Evolutionary conservation across 192 early-diverging fungal genomes (phyloP), one percentile per base, ranked within the genome.

Genomic region (Mortierella antarctica): DNA sequence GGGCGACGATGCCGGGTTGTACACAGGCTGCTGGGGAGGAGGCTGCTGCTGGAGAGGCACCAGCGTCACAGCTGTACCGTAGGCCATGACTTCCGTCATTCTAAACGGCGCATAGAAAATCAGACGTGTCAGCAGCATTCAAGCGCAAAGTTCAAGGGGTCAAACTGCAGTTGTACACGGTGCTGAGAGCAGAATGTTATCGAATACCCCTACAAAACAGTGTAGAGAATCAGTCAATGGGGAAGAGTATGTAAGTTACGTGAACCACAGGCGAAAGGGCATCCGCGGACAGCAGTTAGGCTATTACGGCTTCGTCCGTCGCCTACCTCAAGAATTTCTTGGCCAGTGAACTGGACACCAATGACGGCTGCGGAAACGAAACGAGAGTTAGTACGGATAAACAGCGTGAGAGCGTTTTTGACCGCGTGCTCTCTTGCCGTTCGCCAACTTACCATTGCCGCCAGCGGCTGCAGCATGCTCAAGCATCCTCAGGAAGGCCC

Each of bases 71-170:
- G 69, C 69, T 15, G 68, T 71, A 46, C 64, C 76, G 62, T 76
- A 76, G 10, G 74, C 53, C 74, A 76, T 76, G 12, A 76, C 74
- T 18, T 76, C 74, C 9, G 74, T 76, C 66, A 76, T 76, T 58
- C 74, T 76, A 76, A 20, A 18, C 21, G 3, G 31, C 31, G 31
- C 31, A 31, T 31, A 31, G 31, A 31, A 31, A 31, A 31, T 31
- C 31, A 59, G 5, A 13, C 31, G 31, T 31, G 31, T 31, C 31
- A 31, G 31, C 31, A 40, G 6, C 10, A 23, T 57, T 11, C 0
- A 57, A 57, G 21, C 14, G 13, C 50, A 51, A n/a, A 2, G 50
- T 51, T 51, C 11, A 51, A 31, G 31, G 31, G 31, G 31, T 51
- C 50, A 51, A 51, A 51, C 50, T 1, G 50, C 17, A 12, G 11